Conservation (phyloP, 2,329 filamentous ascomycete genomes). For the Colletotrichum sublineola region DNA sequence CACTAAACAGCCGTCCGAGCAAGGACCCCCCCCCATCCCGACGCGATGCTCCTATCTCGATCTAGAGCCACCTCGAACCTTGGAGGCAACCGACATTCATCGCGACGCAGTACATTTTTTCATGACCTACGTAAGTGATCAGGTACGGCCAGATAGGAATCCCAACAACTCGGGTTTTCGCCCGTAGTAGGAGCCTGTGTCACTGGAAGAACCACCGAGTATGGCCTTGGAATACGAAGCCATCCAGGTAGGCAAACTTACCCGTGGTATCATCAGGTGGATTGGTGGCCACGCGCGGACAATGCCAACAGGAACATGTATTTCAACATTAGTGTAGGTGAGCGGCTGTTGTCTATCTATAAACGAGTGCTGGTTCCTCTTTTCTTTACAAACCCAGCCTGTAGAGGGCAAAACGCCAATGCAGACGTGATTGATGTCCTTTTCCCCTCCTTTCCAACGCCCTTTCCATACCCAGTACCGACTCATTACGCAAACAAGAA, state of each 20-base stretch:
- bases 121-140: background rate
- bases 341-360: too few relatives aligned
- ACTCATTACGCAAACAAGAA: background rate
- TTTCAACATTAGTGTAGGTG: background rate
- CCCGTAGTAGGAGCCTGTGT: background rate
- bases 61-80: background rate
- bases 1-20: background rate
- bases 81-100: background rate
- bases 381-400: background rate
- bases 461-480: background rate
- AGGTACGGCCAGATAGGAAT: too few relatives aligned
- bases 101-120: background rate
- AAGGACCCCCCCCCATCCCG: background rate
- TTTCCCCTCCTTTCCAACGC: background rate
- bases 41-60: background rate
- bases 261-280: too few relatives aligned
- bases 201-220: background rate
- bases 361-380: background rate
- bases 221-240: background rate
- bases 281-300: background rate
- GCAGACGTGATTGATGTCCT: background rate
- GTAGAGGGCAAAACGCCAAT: background rate
- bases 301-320: background rate
- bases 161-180: background rate
- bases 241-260: background rate